Conservation (phyloP, 164 flowering plant species). For the Macadamia tetraphylla region DNA sequence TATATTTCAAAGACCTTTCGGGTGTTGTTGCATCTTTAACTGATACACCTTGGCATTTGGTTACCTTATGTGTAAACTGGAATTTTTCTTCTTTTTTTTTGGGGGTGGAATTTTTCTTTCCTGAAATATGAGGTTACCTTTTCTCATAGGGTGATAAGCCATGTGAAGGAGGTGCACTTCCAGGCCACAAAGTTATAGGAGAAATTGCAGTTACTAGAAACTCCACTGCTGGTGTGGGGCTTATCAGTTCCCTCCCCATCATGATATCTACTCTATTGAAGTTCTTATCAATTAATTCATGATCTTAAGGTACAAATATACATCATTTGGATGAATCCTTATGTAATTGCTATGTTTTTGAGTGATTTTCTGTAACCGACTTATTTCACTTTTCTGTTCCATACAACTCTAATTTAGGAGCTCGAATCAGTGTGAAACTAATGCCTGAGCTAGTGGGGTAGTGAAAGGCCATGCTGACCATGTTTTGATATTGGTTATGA, state of each 20-base stretch:
- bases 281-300: conserved; percentile 96
- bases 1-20: conserved; percentile 20
- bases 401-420: conserved; percentile 87
- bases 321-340: not conserved
- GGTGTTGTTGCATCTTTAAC: conserved; percentile 63
- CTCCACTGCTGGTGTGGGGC: conserved; percentile 98
- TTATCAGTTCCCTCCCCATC: conserved; percentile 99
- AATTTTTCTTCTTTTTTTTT: conserved; percentile 9
- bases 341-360: not conserved
- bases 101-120: not conserved
- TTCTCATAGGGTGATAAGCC: conserved; percentile 84
- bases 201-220: conserved; percentile 96
- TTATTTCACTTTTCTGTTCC: conserved; percentile 1
- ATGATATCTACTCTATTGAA: conserved; percentile 98
- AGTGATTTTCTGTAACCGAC: no score
- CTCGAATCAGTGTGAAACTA: conserved; percentile 90
- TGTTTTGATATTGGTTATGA: conserved; percentile 93
- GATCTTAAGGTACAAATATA: conserved; percentile 76
- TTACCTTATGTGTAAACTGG: conserved; percentile 39
- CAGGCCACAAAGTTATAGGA: conserved; percentile 97
- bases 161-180: conserved; percentile 99
- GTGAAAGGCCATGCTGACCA: conserved; percentile 99
- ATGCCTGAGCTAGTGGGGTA: conserved; percentile 99
- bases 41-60: conserved; percentile 53
- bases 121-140: conserved; percentile 12